Evolutionary conservation across 345 rosid genomes (phyloP).

Genomic region (Linum tenue): DNA sequence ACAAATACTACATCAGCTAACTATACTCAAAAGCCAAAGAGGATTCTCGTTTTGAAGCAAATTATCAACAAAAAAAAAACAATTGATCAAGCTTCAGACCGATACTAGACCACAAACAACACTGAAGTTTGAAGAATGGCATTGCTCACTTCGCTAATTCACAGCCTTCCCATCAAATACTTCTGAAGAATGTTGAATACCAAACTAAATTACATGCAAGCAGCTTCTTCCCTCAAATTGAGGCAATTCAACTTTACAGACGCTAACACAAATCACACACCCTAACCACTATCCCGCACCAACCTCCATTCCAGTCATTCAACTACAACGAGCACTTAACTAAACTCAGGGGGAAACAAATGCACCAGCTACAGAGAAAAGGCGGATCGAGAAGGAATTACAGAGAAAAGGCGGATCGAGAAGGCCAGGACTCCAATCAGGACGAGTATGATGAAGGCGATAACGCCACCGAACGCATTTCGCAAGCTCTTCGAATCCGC

Average conservation of each 20-base stretch:
- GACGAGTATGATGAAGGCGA: constrained; percentile 69
- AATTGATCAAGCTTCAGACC: neutral
- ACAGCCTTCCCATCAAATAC: too few relatives aligned
- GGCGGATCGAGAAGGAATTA: constrained; percentile 29
- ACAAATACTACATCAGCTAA: neutral
- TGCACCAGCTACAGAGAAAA: neutral
- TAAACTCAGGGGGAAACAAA: neutral
- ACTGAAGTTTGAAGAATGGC: too few relatives aligned
- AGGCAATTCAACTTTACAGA: neutral
- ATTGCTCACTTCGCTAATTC: too few relatives aligned
- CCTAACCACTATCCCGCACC: neutral
- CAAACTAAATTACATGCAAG: neutral
- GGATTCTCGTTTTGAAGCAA: neutral
- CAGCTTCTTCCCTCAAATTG: neutral
- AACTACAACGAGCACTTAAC: neutral
- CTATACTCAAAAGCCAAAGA: neutral
- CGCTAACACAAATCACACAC: neutral
- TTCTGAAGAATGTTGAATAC: neutral
- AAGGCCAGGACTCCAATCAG: constrained; percentile 92
- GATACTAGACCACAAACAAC: neutral
- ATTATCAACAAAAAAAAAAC: too few relatives aligned
- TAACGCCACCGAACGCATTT: constrained; percentile 67
- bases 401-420: constrained; percentile 99
- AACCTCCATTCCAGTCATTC: too few relatives aligned
- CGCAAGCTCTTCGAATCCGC: constrained; percentile 29